Percentiles rank a stretch among this genome's conserved stretches.
phyloP scores from a whole-genome alignment of 1,284 basidiomycete species.

The Fomitopsis schrenkii region DNA sequence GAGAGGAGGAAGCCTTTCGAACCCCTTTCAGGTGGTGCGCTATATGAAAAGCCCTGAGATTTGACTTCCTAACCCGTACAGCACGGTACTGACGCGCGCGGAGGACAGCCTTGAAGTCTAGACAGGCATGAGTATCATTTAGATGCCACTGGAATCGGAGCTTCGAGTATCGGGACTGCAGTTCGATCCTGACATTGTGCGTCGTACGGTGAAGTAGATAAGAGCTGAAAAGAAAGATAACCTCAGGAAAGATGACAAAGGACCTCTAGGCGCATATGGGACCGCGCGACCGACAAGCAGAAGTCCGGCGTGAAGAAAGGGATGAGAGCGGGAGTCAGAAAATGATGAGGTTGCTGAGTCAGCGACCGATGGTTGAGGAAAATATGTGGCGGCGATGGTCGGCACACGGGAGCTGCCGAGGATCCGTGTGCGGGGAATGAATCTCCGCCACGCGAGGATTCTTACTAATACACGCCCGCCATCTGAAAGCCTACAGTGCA shows the following conservation, averaged over 20 bases:
- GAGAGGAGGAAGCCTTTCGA: no score
- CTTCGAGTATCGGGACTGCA: no score
- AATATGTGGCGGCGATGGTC: background rate
- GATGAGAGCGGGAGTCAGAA: background rate
- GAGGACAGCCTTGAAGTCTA: no score
- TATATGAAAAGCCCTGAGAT: no score
- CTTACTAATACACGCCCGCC: constrained; percentile 33
- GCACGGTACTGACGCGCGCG: no score
- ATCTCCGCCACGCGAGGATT: constrained; percentile 26
- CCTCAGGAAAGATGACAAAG: no score
- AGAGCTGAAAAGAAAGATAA: background rate
- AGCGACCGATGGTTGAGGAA: background rate
- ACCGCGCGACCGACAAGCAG: background rate
- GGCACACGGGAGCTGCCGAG: background rate
- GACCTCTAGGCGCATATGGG: background rate
- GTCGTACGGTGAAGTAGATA: no score
- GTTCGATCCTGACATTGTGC: no score
- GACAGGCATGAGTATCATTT: no score
- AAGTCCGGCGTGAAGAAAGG: background rate
- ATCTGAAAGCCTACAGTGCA: constrained; percentile 20
- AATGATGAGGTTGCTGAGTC: background rate
- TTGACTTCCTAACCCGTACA: no score
- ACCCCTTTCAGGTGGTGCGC: no score
- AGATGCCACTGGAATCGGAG: no score
- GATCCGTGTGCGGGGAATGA: constrained; percentile 8